Evolutionary conservation across 1,139 yeast species (phyloP).

Genomic region (Scheffersomyces insectosa): DNA sequence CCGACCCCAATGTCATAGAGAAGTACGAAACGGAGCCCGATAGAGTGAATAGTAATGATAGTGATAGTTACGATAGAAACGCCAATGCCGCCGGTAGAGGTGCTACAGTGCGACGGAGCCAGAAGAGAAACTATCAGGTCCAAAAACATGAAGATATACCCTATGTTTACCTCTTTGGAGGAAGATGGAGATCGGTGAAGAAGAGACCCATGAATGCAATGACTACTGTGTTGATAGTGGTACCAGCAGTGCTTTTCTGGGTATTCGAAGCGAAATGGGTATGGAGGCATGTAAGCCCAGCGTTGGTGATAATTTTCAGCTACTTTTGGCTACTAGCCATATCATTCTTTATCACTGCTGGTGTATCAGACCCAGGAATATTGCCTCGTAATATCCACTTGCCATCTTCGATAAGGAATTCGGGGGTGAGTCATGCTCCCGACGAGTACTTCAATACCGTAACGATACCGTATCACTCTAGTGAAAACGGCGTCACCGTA

Average conservation of each 20-base stretch:
- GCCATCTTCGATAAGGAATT: conserved; percentile 20
- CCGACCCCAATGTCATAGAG: conserved; percentile 35
- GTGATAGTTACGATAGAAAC: conserved; percentile 2
- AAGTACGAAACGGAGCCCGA: conserved; percentile 3
- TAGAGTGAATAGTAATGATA: too few species aligned
- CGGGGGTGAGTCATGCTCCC: conserved; percentile 43
- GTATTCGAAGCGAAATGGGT: conserved; percentile 52
- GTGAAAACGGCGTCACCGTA: conserved; percentile 40
- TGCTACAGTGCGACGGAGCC: too few species aligned
- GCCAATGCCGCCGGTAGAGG: neutral
- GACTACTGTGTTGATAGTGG: conserved; percentile 35
- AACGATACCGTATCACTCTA: conserved; percentile 47
- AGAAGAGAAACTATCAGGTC: conserved; percentile 35
- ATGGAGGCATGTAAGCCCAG: conserved; percentile 60
- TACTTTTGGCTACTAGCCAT: conserved; percentile 57
- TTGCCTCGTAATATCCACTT: conserved; percentile 70
- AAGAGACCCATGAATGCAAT: conserved; percentile 35
- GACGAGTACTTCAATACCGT: conserved; percentile 62
- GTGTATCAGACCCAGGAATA: conserved; percentile 69
- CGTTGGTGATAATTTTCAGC: conserved; percentile 55
- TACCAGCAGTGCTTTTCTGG: conserved; percentile 52
- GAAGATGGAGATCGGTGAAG: conserved; percentile 52
- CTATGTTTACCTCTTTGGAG: conserved; percentile 60
- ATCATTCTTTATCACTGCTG: conserved; percentile 51
- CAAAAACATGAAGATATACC: conserved; percentile 30